Conservation (phyloP, 2,329 filamentous ascomycete genomes). For the Colletotrichum melonis region DNA sequence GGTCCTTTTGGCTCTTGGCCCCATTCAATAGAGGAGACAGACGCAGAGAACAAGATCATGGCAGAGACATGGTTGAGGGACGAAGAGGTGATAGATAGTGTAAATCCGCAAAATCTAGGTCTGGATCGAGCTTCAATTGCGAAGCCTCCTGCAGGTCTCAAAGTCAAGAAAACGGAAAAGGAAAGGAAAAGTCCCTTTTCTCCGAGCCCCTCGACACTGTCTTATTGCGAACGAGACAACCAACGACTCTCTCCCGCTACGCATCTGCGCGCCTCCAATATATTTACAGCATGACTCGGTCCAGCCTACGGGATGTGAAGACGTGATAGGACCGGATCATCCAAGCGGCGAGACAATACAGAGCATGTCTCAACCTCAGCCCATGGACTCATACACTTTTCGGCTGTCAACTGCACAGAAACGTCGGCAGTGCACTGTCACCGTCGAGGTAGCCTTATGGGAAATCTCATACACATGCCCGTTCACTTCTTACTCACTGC, state of each 20-base stretch:
- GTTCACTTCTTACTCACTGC: background rate
- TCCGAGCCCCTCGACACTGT: background rate
- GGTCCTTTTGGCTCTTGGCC: background rate
- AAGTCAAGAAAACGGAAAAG: background rate
- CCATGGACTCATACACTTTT: background rate
- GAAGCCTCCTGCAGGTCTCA: constrained; percentile 6
- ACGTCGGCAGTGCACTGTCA: background rate
- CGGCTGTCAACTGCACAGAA: background rate
- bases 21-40: too few species aligned
- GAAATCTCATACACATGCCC: background rate
- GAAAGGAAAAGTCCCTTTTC: background rate
- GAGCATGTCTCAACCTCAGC: background rate
- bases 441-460: too few species aligned
- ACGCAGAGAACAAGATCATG: background rate
- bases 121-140: background rate
- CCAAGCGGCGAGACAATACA: background rate
- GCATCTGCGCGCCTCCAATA: background rate
- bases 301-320: background rate
- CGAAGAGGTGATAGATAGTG: too few species aligned
- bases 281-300: background rate
- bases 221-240: background rate
- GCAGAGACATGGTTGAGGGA: background rate
- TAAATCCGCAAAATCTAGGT: background rate
- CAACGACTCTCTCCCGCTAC: background rate
- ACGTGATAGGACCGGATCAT: background rate